Percentiles rank a stretch among this genome's conserved stretches.
phyloP scores from a whole-genome alignment of 2,329 filamentous ascomycete genomes.

The Cryphonectria naterciae region DNA sequence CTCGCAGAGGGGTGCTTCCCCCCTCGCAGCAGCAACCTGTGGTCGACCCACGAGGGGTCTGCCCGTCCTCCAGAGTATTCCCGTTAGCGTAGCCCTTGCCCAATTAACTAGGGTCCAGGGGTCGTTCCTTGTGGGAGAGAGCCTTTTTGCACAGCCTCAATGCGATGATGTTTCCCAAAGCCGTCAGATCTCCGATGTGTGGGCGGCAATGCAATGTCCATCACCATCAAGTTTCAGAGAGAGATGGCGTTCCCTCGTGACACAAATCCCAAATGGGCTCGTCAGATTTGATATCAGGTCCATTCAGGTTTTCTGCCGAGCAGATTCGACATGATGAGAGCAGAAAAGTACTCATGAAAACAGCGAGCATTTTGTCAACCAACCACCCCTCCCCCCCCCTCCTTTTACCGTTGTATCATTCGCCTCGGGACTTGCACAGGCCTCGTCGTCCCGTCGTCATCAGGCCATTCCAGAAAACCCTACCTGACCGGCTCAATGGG shows the following conservation, averaged over 20 bases:
- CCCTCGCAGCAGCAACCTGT: neutral
- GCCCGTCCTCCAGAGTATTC: slow-evolving; percentile 9
- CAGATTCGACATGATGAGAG: neutral
- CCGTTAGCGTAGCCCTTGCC: slow-evolving; percentile 20
- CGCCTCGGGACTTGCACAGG: slow-evolving; percentile 4
- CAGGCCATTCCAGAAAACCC: slow-evolving; percentile 7
- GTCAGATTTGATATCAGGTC: neutral
- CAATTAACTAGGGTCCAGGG: neutral
- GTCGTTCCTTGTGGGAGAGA: neutral
- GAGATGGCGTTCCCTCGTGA: slow-evolving; percentile 23
- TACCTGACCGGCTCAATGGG: neutral
- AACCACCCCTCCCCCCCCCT: no score
- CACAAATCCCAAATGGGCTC: slow-evolving; percentile 11
- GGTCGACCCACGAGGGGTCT: slow-evolving; percentile 9
- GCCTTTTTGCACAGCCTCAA: slow-evolving; percentile 28
- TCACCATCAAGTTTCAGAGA: slow-evolving; percentile 28
- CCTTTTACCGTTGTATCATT: neutral
- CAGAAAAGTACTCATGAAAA: neutral
- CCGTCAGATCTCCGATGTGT: slow-evolving; percentile 28
- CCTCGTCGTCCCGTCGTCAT: slow-evolving; percentile 9
- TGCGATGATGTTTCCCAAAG: slow-evolving; percentile 27
- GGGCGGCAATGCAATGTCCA: slow-evolving; percentile 29
- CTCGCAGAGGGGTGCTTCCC: neutral
- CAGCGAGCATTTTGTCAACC: neutral
- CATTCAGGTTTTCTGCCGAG: neutral